Evolutionary conservation across 768 basidiomycete genomes (phyloP).

Genomic region (Coprinopsis sp.): DNA sequence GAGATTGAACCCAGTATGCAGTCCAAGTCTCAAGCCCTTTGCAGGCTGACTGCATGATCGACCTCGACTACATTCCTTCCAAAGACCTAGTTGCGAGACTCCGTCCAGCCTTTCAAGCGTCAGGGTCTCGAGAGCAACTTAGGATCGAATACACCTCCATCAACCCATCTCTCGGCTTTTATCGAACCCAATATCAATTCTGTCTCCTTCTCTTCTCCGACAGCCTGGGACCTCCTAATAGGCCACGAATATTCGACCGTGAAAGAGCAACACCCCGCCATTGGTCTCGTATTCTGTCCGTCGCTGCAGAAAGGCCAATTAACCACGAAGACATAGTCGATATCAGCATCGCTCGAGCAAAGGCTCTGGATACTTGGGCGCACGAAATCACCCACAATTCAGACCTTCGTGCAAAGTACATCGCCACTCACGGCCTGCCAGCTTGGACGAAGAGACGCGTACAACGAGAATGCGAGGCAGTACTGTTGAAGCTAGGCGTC

Average conservation of each 20-base stretch:
- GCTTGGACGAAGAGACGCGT: conserved; percentile 46
- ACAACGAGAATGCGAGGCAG: conserved; percentile 49
- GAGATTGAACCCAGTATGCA: neutral
- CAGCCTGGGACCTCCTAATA: neutral
- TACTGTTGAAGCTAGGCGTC: conserved; percentile 38
- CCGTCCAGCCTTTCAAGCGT: neutral
- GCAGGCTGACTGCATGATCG: too few species aligned
- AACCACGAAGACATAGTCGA: neutral
- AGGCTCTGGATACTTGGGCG: too few species aligned
- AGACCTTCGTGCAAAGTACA: conserved; percentile 25
- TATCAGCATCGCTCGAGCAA: conserved; percentile 23
- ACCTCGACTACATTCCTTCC: neutral
- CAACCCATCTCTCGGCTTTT: neutral
- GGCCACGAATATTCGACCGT: too few species aligned
- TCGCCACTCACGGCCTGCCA: conserved; percentile 26
- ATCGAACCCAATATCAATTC: neutral
- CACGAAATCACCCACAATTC: conserved; percentile 35
- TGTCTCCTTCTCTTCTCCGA: neutral
- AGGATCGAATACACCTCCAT: neutral
- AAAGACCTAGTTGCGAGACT: neutral
- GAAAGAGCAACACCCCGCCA: too few species aligned
- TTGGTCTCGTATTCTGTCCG: too few species aligned
- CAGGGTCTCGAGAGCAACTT: neutral
- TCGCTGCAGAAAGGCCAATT: conserved; percentile 9
- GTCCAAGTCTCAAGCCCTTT: neutral